Base-by-base conservation (phyloP, 2,329 filamentous ascomycete species). In the Aspergillus caelatus region DNA sequence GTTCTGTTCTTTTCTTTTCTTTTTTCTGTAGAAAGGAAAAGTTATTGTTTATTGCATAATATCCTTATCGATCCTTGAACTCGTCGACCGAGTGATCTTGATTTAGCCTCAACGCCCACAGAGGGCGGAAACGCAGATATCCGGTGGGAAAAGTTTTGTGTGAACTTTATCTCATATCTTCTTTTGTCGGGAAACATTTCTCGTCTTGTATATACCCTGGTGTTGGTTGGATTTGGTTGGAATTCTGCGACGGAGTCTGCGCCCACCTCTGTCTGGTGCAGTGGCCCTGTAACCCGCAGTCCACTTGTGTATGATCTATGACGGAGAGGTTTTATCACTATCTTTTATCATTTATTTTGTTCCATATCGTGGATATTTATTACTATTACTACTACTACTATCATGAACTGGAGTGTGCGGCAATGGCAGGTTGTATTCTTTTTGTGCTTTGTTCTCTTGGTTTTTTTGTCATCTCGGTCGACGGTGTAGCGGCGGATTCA, bases 271-370 rank as follows among this genome's bases (percentile, higher is more conserved):
- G 67, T 63, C 66, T 68, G 67, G 56, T 70, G 62, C 67, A 62
- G 65, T 65, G 67, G 62, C 65, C 41, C 66, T 66, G 41, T 57
- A 19, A 39, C 36, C 39, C 21, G 65, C 60, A 67, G 66, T 52
- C 63, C 57, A 61, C 67, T 71, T 68, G 56, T 73, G 71, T 73
- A 73, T 67, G 68, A 73, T 72, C 65, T 77, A 76, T 68, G 72
- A 70, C 71, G 66, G 66, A 65, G 67, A 67, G 65, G 68, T 66
- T 66, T 67, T 66, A 62, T 65, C 68, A 67, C 67, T 57, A 65
- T 70, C 65, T 61, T 69, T 69, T 65, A 60, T 61, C 63, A 62
- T 68, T 67, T 65, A 52, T 50, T 63, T 62, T 68, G 59, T 62
- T 63, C 61, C 46, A 60, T 65, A 62, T 58, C 58, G 48, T 52